Base-by-base conservation (phyloP, 1,284 basidiomycete genomes). In the Sanghuangporus weigelae region DNA sequence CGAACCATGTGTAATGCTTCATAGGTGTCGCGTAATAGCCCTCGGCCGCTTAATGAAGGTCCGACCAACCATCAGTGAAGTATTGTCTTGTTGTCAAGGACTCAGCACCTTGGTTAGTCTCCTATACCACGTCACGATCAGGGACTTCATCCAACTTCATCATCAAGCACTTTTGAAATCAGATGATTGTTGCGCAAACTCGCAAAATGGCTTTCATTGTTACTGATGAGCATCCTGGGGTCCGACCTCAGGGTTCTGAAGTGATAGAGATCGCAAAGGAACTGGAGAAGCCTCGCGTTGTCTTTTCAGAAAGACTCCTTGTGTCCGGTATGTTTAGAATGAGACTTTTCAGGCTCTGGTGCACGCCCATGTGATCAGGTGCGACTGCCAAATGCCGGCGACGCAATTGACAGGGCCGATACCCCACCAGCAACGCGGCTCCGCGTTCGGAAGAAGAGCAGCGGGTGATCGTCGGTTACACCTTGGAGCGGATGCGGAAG, bases 391-490 rank as follows among this genome's bases (percentile, higher is more conserved):
- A 42, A 46, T 44, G 49, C 19, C 40, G 57, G 19, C 38, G 26
- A 42, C 49, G 49, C 35, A 36, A 58, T 35, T 38, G 26, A 49
- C 39, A 46, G 16, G 61, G 35, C 55, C 55, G 50, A 54, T 57
- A 19, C 48, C n/a, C 48, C 38, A 35, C 54, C 23, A 31, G 21
- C 53, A 40, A n/a, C 50, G 51, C 62, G 48, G 65, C 16, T 40
- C 51, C 63, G 63, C 44, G 16, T 42, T 62, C 57, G 58, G 62
- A 26, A 59, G 31, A 62, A 59, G 31, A 62, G 59, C 38, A 56
- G 35, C 67, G 68, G 68, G 49, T 64, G 63, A 66, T 60, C 67
- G 59, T 69, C 68, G 68, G 68, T 42, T 55, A 58, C 63, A 62
- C 62, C 60, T 44, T 67, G 68, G 68, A 59, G 49, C 50, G 62